Base-by-base conservation (phyloP, 2,329 filamentous ascomycete genomes). In the Lasiodiplodia theobromae region DNA sequence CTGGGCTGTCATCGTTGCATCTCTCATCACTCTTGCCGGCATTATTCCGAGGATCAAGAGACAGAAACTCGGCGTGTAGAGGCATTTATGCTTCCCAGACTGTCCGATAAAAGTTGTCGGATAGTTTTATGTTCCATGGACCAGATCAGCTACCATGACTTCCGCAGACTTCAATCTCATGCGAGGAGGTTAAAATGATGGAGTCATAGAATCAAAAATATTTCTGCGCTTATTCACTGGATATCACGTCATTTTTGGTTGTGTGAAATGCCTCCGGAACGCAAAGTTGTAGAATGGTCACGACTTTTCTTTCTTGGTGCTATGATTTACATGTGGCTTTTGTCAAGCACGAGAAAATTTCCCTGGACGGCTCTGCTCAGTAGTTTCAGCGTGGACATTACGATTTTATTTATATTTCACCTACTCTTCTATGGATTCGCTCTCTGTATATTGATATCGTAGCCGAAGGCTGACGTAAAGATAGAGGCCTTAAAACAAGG, bases 1-100 rank as follows among this genome's bases (percentile, higher is more conserved):
- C 38, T 97, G 94, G 94, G 88, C 89, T 1, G 86, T 93, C 2
- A 77, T 92, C 54, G 76, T 93, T n/a, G 86, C 90, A 1, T 82
- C 85, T 4, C 82, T 90, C 14, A 77, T 97, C 47, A 83, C 93
- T 37, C 75, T 96, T 11, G 74, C 88, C 23, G 95, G 96, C 0
- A 81, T 97, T 18, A 85, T 91, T 69, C 91, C 94, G 8, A 87
- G 95, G 71, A 89, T 97, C 70, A 92, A 93, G 83, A 88, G 91
- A 82, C 86, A 88, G 71, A 98, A 98, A 84, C 83, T 97, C 69
- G 92, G 93, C 0, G 77, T 88, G 64, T 64, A n/a, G 38, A 21
- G 25, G 11, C 3, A 21, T 38, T 40, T 14, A 28, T 25, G 25
- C 21, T 57, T 21, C 10, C 16, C 34, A 4, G 37, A 58, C 12